phyloP scores from a whole-genome alignment of 768 basidiomycete species.

The Russula ochroleuca region DNA sequence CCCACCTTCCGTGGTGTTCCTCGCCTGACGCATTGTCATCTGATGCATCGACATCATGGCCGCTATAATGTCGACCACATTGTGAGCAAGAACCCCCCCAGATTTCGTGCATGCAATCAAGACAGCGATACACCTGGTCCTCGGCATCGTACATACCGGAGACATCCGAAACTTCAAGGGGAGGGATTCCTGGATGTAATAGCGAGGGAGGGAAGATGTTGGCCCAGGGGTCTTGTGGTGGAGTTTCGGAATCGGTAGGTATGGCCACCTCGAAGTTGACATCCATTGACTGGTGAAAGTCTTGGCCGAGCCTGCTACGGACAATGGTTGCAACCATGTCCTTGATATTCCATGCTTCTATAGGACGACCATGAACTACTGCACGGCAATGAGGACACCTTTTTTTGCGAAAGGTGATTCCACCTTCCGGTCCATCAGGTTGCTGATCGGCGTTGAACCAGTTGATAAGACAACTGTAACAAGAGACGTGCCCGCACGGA shows the following conservation, averaged over 20 bases:
- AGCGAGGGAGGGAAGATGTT: conserved; percentile 47
- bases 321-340: conserved; percentile 44
- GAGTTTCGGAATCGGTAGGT: conserved; percentile 29
- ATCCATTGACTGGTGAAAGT: conserved; percentile 14
- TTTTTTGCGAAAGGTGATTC: conserved; percentile 35
- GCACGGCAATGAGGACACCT: conserved; percentile 46
- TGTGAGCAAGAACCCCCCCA: conserved; percentile 59
- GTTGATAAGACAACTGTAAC: conserved; percentile 63
- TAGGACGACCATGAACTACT: conserved; percentile 42
- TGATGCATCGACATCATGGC: conserved; percentile 38
- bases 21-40: conserved; percentile 26
- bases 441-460: conserved; percentile 58
- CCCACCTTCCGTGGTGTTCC: conserved; percentile 33
- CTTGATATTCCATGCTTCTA: conserved; percentile 48
- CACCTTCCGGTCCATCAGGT: conserved; percentile 6
- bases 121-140: conserved; percentile 75
- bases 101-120: conserved; percentile 76
- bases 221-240: conserved; percentile 57
- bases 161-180: conserved; percentile 32
- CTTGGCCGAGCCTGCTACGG: conserved; percentile 48
- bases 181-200: conserved; percentile 28
- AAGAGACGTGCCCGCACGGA: conserved; percentile 72
- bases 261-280: conserved; percentile 29
- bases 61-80: conserved; percentile 58
- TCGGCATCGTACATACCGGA: conserved; percentile 68